phyloP scores from a whole-genome alignment of 257 asterid genomes.

The Galeopsis tetrahit region DNA sequence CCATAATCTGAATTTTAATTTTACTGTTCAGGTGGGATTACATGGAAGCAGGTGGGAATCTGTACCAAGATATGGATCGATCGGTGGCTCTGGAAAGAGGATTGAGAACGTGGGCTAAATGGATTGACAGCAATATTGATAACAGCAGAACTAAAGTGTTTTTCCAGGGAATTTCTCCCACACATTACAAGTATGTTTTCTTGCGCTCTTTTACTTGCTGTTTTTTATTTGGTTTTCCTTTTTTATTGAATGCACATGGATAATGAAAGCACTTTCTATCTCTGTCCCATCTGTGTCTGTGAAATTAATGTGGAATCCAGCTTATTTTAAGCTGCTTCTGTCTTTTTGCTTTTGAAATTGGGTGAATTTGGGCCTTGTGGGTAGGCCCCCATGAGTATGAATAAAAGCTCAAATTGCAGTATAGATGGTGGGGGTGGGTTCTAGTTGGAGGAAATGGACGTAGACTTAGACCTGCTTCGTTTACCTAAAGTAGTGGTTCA shows the following conservation, averaged over 20 bases:
- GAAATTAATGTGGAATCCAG: constrained; percentile 42
- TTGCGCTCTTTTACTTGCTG: background rate
- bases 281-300: constrained; percentile 26
- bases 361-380: constrained; percentile 9
- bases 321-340: constrained; percentile 37
- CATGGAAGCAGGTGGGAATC: constrained; percentile 72
- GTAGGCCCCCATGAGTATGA: background rate
- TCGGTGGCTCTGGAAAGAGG: constrained; percentile 72
- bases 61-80: constrained; percentile 81
- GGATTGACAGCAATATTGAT: constrained; percentile 82
- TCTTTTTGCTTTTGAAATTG: constrained; percentile 36
- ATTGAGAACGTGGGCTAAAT: constrained; percentile 85
- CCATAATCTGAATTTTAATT: background rate
- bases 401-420: constrained; percentile 19
- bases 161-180: constrained; percentile 92
- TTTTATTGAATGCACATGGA: constrained; percentile 13
- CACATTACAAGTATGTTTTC: constrained; percentile 76
- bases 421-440: background rate
- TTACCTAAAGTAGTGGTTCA: constrained; percentile 26
- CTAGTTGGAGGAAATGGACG: constrained; percentile 33
- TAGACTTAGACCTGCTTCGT: background rate
- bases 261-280: constrained; percentile 26
- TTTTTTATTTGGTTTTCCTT: background rate
- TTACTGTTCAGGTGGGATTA: constrained; percentile 77
- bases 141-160: constrained; percentile 58